Base-by-base conservation (phyloP, 2,329 filamentous ascomycete genomes). In the Talaromyces sp. region DNA sequence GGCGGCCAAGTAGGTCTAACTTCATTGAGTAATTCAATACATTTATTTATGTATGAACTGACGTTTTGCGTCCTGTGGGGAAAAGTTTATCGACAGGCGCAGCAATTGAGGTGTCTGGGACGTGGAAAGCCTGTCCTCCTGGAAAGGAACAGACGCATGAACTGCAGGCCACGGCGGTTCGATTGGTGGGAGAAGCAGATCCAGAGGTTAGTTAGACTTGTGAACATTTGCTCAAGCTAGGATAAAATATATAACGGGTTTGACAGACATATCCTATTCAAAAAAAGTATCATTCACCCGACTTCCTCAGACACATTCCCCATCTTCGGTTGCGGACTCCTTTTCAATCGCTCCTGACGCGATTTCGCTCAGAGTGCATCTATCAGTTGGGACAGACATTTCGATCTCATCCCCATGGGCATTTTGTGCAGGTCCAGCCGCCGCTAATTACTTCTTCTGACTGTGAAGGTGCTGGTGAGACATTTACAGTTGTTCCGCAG, bases 371-470 rank as follows among this genome's bases (percentile, higher is more conserved):
- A 31, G 86, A 93, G 65, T 83, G 88, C 66, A 89, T 92, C 64
- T 84, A 87, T 55, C 83, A 87, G 53, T 74, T 96, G 50, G 90
- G 86, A 58, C 83, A 83, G 53, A 93, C 92, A 76, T 97, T 98
- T 76, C 82, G 84, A 29, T 67, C 69, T 53, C 77, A 80, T 27
- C 82, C 86, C 62, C 82, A 86, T 69, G 83, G 90, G 61, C 89
- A 69, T 3, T 78, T 77, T 62, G 65, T 72, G 9, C 77, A 98
- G 76, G 91, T 90, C 8, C 93, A 98, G 67, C 91, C 95, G 4
- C 95, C 95, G 4, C 87, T 98, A 69, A 90, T 99, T 69, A 98
- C 95, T 1, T 97, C 93, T 0, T 96, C 93, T 0, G 95, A 99
- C 70, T 99, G 95, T 70, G 95, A 99, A 78, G 95, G 95, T 4